phyloP scores from a whole-genome alignment of 2,329 filamentous ascomycete species.

The Curvularia verruculosa region DNA sequence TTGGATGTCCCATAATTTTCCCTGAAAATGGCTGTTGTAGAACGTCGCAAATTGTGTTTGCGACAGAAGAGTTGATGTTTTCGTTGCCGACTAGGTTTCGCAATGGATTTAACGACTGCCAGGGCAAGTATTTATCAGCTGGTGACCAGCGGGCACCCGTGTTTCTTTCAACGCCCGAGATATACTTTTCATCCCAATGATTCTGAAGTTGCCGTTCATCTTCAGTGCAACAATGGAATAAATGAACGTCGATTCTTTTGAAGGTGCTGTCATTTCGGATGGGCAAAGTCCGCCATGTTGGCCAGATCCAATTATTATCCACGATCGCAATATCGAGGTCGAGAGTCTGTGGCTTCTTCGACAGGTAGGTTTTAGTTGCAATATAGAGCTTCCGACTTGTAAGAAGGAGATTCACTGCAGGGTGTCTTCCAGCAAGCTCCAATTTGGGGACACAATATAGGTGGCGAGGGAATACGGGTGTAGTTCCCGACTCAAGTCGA shows the following conservation, averaged over 20 bases:
- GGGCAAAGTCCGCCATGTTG: constrained; percentile 19
- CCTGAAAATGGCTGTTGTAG: neutral
- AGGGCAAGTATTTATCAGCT: neutral
- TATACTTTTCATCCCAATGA: neutral
- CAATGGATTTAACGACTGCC: neutral
- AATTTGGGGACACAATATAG: neutral
- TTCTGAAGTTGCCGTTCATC: constrained; percentile 4
- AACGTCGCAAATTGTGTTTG: neutral
- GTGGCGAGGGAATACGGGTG: neutral
- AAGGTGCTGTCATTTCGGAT: neutral
- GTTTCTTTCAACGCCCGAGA: neutral
- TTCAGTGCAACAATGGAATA: constrained; percentile 18
- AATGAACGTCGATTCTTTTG: constrained; percentile 14
- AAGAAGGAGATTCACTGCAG: constrained; percentile 10
- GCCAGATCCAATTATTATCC: constrained; percentile 25
- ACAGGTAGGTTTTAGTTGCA: constrained; percentile 11
- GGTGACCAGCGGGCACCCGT: neutral
- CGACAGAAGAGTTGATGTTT: neutral
- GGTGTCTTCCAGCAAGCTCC: neutral
- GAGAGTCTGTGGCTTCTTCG: constrained; percentile 8
- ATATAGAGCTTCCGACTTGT: constrained; percentile 7
- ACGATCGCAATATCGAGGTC: constrained; percentile 21
- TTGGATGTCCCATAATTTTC: neutral
- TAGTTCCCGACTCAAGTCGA: neutral
- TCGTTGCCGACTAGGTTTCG: neutral